Percentiles rank a stretch among this genome's conserved stretches.
phyloP scores from a whole-genome alignment of 805 yeast species.

The Candida krabiensis region DNA sequence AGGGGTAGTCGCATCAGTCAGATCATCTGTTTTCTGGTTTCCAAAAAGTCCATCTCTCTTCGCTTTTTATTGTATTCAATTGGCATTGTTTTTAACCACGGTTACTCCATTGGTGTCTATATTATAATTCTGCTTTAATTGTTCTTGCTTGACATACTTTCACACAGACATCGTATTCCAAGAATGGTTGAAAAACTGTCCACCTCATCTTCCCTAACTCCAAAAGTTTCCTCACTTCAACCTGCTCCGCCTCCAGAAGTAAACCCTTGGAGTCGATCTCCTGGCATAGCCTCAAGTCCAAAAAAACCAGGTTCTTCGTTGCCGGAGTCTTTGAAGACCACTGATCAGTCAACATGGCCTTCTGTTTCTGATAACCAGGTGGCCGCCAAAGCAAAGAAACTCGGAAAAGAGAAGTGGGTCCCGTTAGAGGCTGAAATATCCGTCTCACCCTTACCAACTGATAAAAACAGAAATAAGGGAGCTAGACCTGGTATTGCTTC shows the following conservation, averaged over 20 bases:
- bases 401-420: conserved; percentile 27
- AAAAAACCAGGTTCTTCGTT: conserved; percentile 1
- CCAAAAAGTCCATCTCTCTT: no score
- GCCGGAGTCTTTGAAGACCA: background rate
- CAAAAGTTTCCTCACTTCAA: conserved; percentile 18
- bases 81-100: no score
- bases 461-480: conserved; percentile 4
- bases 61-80: no score
- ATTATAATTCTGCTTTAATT: no score
- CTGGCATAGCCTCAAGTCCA: conserved; percentile 1
- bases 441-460: conserved; percentile 14
- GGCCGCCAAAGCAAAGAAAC: conserved; percentile 16
- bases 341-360: background rate
- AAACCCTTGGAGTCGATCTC: conserved; percentile 26
- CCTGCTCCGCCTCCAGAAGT: conserved; percentile 32
- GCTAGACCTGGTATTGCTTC: background rate
- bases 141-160: no score
- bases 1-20: no score
- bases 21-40: no score
- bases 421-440: conserved; percentile 26
- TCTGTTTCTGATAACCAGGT: background rate
- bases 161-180: no score
- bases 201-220: background rate
- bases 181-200: background rate
- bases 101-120: no score